Percentiles rank a stretch among this genome's conserved stretches.
Conservation (phyloP, 2,329 filamentous ascomycete genomes). For the Alternaria triticimaculans region DNA sequence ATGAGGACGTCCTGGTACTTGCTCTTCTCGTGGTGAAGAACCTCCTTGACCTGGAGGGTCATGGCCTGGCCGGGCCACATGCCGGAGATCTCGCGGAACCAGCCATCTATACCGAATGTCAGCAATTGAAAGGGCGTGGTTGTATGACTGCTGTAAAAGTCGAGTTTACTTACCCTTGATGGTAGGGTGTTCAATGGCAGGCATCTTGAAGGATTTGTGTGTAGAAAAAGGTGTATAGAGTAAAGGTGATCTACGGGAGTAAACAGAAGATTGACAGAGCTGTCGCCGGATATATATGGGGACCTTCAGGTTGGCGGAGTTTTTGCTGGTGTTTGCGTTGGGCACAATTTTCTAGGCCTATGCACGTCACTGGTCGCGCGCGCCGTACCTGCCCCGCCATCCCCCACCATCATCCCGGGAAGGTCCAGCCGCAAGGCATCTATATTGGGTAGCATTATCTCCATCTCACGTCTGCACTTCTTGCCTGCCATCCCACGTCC, state of each 20-base stretch:
- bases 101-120: slow-evolving; percentile 77
- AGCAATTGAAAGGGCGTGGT: neutral
- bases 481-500: neutral
- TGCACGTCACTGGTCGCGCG: slow-evolving; percentile 32
- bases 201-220: slow-evolving; percentile 59
- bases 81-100: slow-evolving; percentile 98
- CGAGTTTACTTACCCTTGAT: slow-evolving; percentile 67
- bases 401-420: slow-evolving; percentile 9
- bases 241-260: slow-evolving; percentile 11
- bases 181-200: slow-evolving; percentile 73
- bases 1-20: slow-evolving; percentile 98
- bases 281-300: slow-evolving; percentile 28
- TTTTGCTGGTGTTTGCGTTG: slow-evolving; percentile 15
- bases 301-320: slow-evolving; percentile 30
- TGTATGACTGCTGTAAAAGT: neutral
- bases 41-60: slow-evolving; percentile 88
- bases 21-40: slow-evolving; percentile 98
- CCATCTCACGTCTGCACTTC: neutral
- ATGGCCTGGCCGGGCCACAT: slow-evolving; percentile 99
- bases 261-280: slow-evolving; percentile 17
- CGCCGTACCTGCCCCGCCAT: slow-evolving; percentile 19
- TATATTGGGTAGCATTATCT: neutral
- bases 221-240: slow-evolving; percentile 3
- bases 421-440: slow-evolving; percentile 20
- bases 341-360: slow-evolving; percentile 17